Conservation (phyloP, 2,329 filamentous ascomycete species). For the Dothistroma septosporum region DNA sequence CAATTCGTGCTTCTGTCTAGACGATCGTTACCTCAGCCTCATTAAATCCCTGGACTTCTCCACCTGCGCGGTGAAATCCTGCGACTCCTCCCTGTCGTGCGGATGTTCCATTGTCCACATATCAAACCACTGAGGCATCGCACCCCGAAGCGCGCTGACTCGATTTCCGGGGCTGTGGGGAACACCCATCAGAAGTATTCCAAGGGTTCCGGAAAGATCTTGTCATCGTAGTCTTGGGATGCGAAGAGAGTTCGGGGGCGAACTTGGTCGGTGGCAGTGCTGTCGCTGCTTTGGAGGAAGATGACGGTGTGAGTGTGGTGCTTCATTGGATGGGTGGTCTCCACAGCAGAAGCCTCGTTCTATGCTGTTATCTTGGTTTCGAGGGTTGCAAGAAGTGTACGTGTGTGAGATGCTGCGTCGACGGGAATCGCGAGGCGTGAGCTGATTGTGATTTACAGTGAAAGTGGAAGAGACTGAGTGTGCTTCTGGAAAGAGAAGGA, state of each 20-base stretch:
- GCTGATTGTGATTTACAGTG: too few species aligned
- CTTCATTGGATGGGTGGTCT: neutral
- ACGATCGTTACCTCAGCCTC: conserved; percentile 19
- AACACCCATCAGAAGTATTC: conserved; percentile 39
- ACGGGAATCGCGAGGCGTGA: too few species aligned
- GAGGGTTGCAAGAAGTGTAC: too few species aligned
- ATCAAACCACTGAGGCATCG: conserved; percentile 40
- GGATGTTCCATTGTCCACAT: conserved; percentile 32
- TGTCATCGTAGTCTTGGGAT: conserved; percentile 26
- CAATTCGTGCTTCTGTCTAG: too few species aligned
- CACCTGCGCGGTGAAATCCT: conserved; percentile 11
- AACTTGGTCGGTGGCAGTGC: conserved; percentile 40
- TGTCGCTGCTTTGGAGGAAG: conserved; percentile 46
- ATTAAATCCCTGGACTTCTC: too few species aligned
- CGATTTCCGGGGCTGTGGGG: conserved; percentile 23
- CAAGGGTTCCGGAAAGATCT: conserved; percentile 33
- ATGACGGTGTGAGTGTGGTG: conserved; percentile 46
- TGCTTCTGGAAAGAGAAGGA: too few species aligned
- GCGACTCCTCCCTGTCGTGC: conserved; percentile 24
- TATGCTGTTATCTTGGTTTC: neutral
- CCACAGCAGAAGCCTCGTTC: neutral
- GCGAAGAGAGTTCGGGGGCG: conserved; percentile 41
- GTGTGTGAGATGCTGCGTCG: too few species aligned
- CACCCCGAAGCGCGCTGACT: conserved; percentile 26
- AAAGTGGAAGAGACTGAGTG: too few species aligned